Evolutionary conservation across 164 flowering plant genomes (phyloP).

Genomic region (Chimonanthus praecox): DNA sequence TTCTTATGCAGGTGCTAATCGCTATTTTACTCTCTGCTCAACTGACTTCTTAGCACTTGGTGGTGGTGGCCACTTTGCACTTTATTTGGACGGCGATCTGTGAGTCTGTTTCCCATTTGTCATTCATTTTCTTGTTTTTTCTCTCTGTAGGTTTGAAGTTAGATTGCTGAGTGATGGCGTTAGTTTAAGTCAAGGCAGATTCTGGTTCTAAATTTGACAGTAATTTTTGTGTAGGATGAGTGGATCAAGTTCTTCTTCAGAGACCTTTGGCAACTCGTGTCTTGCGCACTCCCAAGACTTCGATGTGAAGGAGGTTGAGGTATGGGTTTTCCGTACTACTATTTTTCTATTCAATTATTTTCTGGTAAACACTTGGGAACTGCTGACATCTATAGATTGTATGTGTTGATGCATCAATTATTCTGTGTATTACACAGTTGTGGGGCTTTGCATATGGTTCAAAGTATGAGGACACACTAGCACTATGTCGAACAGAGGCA

Average conservation of each 20-base stretch:
- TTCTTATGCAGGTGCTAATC: constrained; percentile 66
- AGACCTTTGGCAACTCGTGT: constrained; percentile 92
- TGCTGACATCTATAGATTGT: background rate
- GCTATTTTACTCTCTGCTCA: constrained; percentile 84
- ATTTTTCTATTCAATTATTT: background rate
- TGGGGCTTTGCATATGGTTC: constrained; percentile 93
- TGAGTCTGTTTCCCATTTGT: constrained; percentile 32
- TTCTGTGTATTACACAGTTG: constrained; percentile 39
- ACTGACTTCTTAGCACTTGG: constrained; percentile 83
- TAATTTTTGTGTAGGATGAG: constrained; percentile 36
- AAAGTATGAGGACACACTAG: constrained; percentile 67
- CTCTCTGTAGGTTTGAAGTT: background rate
- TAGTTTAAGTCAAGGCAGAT: background rate
- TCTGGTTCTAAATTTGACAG: background rate
- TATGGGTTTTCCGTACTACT: constrained; percentile 12
- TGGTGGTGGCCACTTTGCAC: constrained; percentile 96
- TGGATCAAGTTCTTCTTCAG: constrained; percentile 92
- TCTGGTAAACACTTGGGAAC: background rate
- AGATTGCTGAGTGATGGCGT: background rate
- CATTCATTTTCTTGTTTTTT: background rate
- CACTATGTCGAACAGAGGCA: constrained; percentile 48
- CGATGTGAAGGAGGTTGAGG: constrained; percentile 94
- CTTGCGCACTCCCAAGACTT: constrained; percentile 74
- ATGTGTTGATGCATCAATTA: background rate
- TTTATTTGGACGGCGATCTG: constrained; percentile 89